Evolutionary conservation across 2,329 filamentous ascomycete genomes (phyloP), one percentile per base, ranked within the genome.

Genomic region (Cadophora malorum): DNA sequence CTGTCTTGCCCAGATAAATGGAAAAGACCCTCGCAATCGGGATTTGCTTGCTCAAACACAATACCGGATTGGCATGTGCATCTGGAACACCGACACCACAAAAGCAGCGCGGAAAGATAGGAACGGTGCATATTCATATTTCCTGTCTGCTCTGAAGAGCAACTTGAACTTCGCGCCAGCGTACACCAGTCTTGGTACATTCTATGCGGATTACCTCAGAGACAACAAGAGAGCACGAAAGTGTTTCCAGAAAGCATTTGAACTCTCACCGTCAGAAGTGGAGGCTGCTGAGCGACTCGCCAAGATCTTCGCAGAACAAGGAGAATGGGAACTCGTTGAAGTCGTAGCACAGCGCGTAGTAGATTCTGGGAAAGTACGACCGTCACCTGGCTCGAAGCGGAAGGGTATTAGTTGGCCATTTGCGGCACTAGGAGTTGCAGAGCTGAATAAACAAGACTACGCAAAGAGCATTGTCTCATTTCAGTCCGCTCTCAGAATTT

Each of bases 281-380:
- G 85, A 91, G 73, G 93, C 96, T 45, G 96, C 96, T 0, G 93
- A 98, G 79, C 88, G 93, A 33, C 85, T 99, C 19, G 94, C 96
- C 1, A 87, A 88, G 68, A 90, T 89, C 0, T 99, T 97, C 78
- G 95, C 96, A 0, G 90, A 97, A 64, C 90, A 94, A 72, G 89
- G 92, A 47, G 96, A 99, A 75, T 99, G 96, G 96, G 96, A 98
- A 72, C 89, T 96, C 62, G 96, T 99, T 8, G 96, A 98, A 80
- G 88, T 96, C 23, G 90, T 99, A 38, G 91, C 96, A 1, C 92
- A 94, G 77, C 88, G 96, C 62, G 92, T 97, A 0, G 90, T 98
- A 2, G 93, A 97, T 70, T 97, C 95, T n/a, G 96, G 96, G 64
- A 96, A 94, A 79, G 93, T 95, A 50, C 91, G 91, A 72, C 93